Conservation (phyloP, 371 early-diverging fungal genomes). For the Fennellomyces sp. region DNA sequence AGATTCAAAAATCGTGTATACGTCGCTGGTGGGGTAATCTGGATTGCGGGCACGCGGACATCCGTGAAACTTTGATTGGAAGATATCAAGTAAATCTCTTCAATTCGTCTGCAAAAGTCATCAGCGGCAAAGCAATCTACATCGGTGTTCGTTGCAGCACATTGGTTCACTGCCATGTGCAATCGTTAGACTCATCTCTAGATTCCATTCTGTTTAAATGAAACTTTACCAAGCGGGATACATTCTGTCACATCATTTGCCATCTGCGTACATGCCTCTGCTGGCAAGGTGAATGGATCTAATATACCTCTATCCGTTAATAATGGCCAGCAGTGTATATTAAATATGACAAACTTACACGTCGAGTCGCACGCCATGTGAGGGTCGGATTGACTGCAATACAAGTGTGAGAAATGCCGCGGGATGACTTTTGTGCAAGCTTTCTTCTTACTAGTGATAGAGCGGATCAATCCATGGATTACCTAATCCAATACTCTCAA, state of each 20-base stretch:
- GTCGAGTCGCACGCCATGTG: constrained; percentile 30
- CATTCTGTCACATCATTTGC: constrained; percentile 9
- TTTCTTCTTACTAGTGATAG: constrained; percentile 33
- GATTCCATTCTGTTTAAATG: no score
- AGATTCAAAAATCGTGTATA: neutral
- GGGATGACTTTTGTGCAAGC: no score
- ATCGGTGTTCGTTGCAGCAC: constrained; percentile 10
- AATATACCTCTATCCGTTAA: no score
- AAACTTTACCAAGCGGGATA: constrained; percentile 12
- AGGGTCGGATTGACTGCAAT: constrained; percentile 15
- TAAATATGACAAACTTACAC: constrained; percentile 17
- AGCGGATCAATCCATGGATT: constrained; percentile 33
- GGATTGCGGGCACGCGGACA: constrained; percentile 8
- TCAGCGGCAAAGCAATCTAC: constrained; percentile 15
- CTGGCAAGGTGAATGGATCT: constrained; percentile 20
- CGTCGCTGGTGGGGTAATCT: neutral
- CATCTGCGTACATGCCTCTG: constrained; percentile 10
- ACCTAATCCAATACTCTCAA: constrained; percentile 30
- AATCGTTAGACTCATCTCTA: no score
- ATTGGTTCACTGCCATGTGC: constrained; percentile 18
- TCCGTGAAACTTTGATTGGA: neutral
- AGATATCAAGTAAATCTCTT: neutral
- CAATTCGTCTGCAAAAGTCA: neutral
- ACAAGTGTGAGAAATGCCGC: no score
- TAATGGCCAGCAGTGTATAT: neutral